Evolutionary conservation across 768 basidiomycete genomes (phyloP), one percentile per base, ranked within the genome.

Genomic region (Clathrus columnatus): DNA sequence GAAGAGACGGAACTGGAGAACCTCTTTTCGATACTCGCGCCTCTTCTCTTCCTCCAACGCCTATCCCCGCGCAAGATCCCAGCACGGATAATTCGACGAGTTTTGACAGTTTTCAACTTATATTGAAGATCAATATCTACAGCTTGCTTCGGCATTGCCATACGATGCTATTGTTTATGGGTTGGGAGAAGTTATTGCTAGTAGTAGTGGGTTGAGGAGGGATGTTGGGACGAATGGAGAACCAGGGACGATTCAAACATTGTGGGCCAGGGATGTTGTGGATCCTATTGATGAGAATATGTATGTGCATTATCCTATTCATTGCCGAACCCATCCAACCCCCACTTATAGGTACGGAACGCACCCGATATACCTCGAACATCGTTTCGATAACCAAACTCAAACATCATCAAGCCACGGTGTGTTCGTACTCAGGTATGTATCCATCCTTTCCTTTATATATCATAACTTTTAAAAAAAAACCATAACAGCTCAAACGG

Each of bases 51-150:
- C 85, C 85, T 1, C 57, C 70, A 2, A 76, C 84, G 2, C 80
- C 82, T 1, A 79, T 80, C 29, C 69, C 77, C n/a, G 74, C 84
- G 10, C 70, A 77, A n/a, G 75, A 80, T 36, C 28, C 73, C 0
- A 67, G 64, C 7, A 42, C 36, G 7, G 80, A 82, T 58, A 73
- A 74, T 48, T 75, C 72, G 4, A 82, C 82, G 0, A 75, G 77
- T 2, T 70, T 89, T 17, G 73, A 82, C 54, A 81, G 76, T 0
- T 85, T 87, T 56, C 78, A 82, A 0, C 70, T 91, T 10, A 78
- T 91, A 11, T 90, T 90, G 87, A 90, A 61, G 81, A 90, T 59
- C 84, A 84, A 62, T 90, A 88, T 64, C 74, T 91, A 20, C 85
- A 89, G 82, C 59, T 91, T 18, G 70, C 85, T 0, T 85, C 85